Base-by-base conservation (phyloP, 1,284 basidiomycete species). In the Xerocomus nothofagi region DNA sequence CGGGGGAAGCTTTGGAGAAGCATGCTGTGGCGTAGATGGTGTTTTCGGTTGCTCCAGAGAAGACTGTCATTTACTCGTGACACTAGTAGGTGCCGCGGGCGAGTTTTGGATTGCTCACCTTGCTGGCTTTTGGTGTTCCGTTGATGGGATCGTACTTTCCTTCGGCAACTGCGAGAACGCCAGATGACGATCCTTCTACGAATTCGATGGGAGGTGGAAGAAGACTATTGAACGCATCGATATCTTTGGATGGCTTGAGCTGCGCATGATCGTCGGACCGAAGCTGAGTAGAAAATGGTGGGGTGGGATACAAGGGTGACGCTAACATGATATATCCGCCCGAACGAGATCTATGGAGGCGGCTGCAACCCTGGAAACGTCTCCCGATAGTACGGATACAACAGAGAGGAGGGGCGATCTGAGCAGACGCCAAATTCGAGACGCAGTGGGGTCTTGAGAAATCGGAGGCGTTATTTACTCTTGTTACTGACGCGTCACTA, bases 101-200 rank as follows among this genome's bases (percentile, higher is more conserved):
- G 11, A 31, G 24, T 39, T 32, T 29, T 36, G 18, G 37, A 21
- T 33, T n/a, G 37, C 54, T 55, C 50, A 67, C 65, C 76, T 75
- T 52, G 53, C 54, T 56, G 57, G 53, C 55, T 67, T 76, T 57
- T 44, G 78, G 79, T 14, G 74, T 75, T 42, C 71, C 78, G 57
- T 91, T 91, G 62, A 91, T 88, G 18, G 88, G 84, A 56, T 87
- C 80, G 63, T 90, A 91, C 63, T 83, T 88, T 40, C 81, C 82
- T 57, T 86, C 84, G 34, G 79, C 76, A 7, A 86, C 74, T 47
- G 82, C 82, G 27, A 89, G 70, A 11, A 81, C 71, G 1, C 86
- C 85, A 34, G 86, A 81, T 9, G 87, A 89, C 3, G 87, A 90
- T 18, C 87, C 88, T 64, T 91, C 86, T 38, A 90, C 72, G 50